Base-by-base conservation (phyloP, 306 rosid species). In the Quercus robur region DNA sequence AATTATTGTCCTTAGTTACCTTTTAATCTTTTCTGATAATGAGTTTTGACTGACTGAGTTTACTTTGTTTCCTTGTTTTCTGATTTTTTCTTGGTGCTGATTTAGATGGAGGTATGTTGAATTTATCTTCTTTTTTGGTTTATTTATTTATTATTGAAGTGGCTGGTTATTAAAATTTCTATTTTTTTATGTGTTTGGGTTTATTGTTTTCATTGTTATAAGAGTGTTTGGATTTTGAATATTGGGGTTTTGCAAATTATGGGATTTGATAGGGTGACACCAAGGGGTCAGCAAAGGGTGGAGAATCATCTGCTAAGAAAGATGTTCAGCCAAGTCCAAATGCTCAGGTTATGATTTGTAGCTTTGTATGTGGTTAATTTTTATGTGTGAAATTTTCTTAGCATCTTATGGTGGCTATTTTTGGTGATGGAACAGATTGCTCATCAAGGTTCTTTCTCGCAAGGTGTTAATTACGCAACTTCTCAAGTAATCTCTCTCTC, bases 101-200 rank as follows among this genome's bases (percentile, higher is more conserved):
- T 84, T 89, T 91, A 96, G 99, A 86, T 89, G 87, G 99, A 96
- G 99, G 99, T 96, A 83, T 86, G 90, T 82, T 44, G 56, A 76
- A 72, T 87, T 11, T 73, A 44, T 67, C 14, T 61, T 61, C 44
- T 33, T 58, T 38, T 38, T 38, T 6, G 2, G 0, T 38, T 38
- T 38, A 7, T 38, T 7, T 7, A 5, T 1, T 38, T 38, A 0
- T 38, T 38, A 20, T 62, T 33, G 19, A 7, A 12, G 56, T 19
- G 26, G 2, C 38, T 23, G 20, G 35, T 55, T 64, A 20, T 70
- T 20, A 46, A 0, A 71, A 31, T 61, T 71, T 17, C 3, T 21
- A 46, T 77, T 31, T 74, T 19, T 64, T 18, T 15, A 46, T 81
- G 13, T 67, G 46, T 71, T 66, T 49, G 55, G 5, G 31, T 71